Conservation (phyloP, 139 green algal species). For the Nannochloris sp. region DNA sequence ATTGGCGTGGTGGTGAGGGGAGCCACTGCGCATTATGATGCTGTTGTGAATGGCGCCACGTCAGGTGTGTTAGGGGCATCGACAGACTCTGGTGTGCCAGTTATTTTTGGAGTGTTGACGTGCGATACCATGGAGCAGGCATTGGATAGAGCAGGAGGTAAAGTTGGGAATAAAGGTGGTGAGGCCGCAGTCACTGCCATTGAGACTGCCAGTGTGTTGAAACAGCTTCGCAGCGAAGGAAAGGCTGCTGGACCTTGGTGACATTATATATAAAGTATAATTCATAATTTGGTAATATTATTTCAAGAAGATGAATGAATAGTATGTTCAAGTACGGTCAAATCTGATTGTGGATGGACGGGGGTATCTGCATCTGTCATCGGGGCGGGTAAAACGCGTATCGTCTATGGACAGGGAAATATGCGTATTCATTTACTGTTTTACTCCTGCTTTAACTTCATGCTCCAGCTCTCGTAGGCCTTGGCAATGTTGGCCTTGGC, state of each 20-base stretch:
- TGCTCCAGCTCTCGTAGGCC: neutral
- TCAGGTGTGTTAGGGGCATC: slow-evolving; percentile 63
- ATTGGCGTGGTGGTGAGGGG: slow-evolving; percentile 89
- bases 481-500: no score
- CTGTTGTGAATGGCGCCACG: slow-evolving; percentile 74
- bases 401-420: no score
- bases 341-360: no score
- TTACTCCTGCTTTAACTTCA: no score
- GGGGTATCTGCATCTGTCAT: no score
- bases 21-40: slow-evolving; percentile 93
- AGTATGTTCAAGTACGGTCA: no score
- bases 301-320: neutral
- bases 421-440: no score
- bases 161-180: slow-evolving; percentile 92
- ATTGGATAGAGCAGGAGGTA: slow-evolving; percentile 87
- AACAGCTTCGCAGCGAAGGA: slow-evolving; percentile 32
- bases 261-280: neutral
- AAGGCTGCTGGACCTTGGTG: slow-evolving; percentile 39
- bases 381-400: no score
- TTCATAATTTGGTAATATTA: neutral
- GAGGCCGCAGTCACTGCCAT: slow-evolving; percentile 81
- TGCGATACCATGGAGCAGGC: slow-evolving; percentile 92
- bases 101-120: slow-evolving; percentile 93
- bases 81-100: slow-evolving; percentile 66
- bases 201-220: slow-evolving; percentile 76